Evolutionary conservation across 352 stramenopile species (phyloP).

Genomic region (Pythium aristosporum): DNA sequence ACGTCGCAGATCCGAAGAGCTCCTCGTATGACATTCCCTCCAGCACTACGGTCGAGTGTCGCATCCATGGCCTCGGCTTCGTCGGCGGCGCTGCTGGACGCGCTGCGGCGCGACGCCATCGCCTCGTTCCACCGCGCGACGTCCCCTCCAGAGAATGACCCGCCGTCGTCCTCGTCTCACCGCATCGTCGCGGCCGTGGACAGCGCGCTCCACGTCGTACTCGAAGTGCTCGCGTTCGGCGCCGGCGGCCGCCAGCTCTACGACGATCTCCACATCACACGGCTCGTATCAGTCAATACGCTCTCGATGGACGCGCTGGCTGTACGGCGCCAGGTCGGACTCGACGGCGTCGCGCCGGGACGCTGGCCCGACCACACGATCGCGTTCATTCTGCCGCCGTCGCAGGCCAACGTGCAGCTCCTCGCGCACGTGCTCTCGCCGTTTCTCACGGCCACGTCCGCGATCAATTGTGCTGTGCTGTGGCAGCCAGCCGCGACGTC

Average conservation of each 20-base stretch:
- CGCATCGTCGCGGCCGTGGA: conserved; percentile 53
- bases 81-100: conserved; percentile 33
- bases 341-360: conserved; percentile 7
- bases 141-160: background rate
- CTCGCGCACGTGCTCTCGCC: conserved; percentile 35
- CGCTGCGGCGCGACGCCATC: conserved; percentile 56
- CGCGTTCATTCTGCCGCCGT: conserved; percentile 57
- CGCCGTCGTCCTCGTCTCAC: background rate
- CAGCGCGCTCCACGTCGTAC: conserved; percentile 47
- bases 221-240: conserved; percentile 69
- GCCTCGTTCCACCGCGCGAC: conserved; percentile 38
- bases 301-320: conserved; percentile 26
- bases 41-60: background rate
- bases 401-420: conserved; percentile 46
- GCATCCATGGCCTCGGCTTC: background rate
- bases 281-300: conserved; percentile 50
- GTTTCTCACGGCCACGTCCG: conserved; percentile 16
- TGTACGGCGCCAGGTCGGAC: conserved; percentile 40
- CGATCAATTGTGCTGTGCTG: conserved; percentile 41
- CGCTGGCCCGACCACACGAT: conserved; percentile 32
- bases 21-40: background rate
- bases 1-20: conserved; percentile 14
- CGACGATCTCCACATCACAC: conserved; percentile 44
- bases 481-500: conserved; percentile 62
- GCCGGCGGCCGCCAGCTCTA: conserved; percentile 67